Evolutionary conservation across 2,329 filamentous ascomycete species (phyloP), one percentile per base, ranked within the genome.

Genomic region (Colletotrichum sp.): DNA sequence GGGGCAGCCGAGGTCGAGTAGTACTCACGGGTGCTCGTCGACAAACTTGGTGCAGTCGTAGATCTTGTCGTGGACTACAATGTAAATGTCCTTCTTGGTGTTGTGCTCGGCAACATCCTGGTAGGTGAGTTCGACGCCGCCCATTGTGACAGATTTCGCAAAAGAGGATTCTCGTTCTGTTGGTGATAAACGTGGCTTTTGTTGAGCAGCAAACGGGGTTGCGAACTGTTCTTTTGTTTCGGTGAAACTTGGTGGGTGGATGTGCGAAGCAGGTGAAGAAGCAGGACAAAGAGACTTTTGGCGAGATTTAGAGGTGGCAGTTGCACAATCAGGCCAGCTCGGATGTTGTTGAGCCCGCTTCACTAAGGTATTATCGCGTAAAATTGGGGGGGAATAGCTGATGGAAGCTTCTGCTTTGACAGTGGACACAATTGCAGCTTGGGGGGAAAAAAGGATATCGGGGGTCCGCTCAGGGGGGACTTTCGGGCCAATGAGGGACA

Each of bases 21-120:
- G 28, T 8, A 77, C 76, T 88, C 89, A 93, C 92, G 97, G 97
- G 87, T 99, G 97, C 93, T 99, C 97, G 85, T 99, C 96, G 80
- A 99, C 90, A 87, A 99, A 99, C 86, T 93, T 94, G 82, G 93
- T 91, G 84, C 90, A 87, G 86, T 99, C 92, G 92, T 99, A 99
- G 88, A 99, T 93, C 90, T 98, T 98, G 87, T 98, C 96, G 89
- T 99, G 95, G 82, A 99, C 92, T 78, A 98, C 94, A 82, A 98
- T 85, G 89, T 91, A 98, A 79, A 98, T 89, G 86, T 99, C 96
- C 91, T 96, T 98, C 93, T 98, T 98, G 87, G 91, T 93, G 89
- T 94, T 95, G 91, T 98, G 95, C 87, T 92, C 92, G 78, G 94
- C 90, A 87, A 98, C 92, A 86, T 98, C 95, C 83, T 93, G 89